Base-by-base conservation (phyloP, 2,329 filamentous ascomycete genomes). In the Diaporthe sp. region DNA sequence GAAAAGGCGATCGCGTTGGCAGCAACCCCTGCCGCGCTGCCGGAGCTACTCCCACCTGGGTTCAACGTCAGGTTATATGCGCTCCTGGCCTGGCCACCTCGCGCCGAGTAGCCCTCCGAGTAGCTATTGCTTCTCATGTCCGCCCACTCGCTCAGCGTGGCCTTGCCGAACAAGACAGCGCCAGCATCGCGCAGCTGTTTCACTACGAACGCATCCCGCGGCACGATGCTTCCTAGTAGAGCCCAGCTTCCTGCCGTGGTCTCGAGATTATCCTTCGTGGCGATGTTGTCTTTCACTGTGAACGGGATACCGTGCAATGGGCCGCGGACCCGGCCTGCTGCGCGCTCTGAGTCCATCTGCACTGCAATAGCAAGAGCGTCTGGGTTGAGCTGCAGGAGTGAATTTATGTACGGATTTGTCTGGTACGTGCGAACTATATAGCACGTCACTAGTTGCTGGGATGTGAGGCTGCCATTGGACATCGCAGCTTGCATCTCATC, bases 301-400 rank as follows among this genome's bases (percentile, higher is more conserved):
- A 94, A 94, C 0, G 94, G 93, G 57, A 96, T 94, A 4, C 93
- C 93, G 80, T 95, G 93, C 1, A 96, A 86, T 1, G 90, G 90
- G 1, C 92, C 89, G n/a, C 92, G 88, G 13, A 91, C 81, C 52
- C 84, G 85, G 33, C 91, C 91, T 1, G 83, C 78, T 17, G 81
- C 79, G 25, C 93, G 88, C 82, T 95, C 92, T 0, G 79, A 80
- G 78, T 95, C 93, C 40, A 91, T 84, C 19, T 85, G 79, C 7
- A 83, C 83, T 4, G 93, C 93, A 73, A 95, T 94, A 30, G 81
- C 79, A 45, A 92, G 83, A 13, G 87, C 87, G 80, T 95, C 93
- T 0, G 93, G 92, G 80, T 95, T 95, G 50, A 91, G 78, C 78
- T 95, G 89, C 61, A 94, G 84, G 35, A 94, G 80, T 3, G 90